Evolutionary conservation across 2,329 filamentous ascomycete genomes (phyloP), one percentile per base, ranked within the genome.

Genomic region (Phaeoacremonium minimum): DNA sequence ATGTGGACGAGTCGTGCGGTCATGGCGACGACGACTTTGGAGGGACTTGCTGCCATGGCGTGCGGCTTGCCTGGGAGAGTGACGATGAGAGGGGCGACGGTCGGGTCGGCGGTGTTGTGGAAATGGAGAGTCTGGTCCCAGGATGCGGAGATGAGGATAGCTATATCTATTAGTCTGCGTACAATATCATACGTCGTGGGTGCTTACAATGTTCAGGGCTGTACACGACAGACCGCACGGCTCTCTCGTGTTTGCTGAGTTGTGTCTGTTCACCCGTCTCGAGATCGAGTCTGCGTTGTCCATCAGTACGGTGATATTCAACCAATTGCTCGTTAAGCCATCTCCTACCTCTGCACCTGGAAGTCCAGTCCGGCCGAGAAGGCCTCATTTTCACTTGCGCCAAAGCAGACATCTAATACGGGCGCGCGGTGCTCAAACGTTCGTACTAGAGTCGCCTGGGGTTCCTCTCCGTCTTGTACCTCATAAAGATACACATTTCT

Each of bases 1-100:
- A 98, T 95, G 67, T 93, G 83, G 43, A 96, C 80, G n/a, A 90
- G 79, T 37, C 93, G 85, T 37, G 86, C 87, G 3, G 90, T 87
- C 93, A 98, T 97, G 47, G 90, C 90, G 40, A 98, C 87, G 29
- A 98, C 88, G 7, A 95, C 75, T 60, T 94, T 95, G 35, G 86
- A 75, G 4, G 75, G 72, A 52, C 75, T 89, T 33, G 85, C 71
- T 22, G 89, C 85, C 32, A 97, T 71, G 11, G 90, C 90, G 61
- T 95, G 95, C 1, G 89, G 88, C 61, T 95, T 98, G 18, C 82
- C 85, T 1, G 86, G 87, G 15, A 95, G 80, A 4, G 73, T 64
- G 38, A 96, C 73, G 30, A 69, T 75, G 30, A 84, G 74, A n/a
- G 79, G 79, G 18, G 62, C 50, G 47, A 69, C 69, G 17, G 56